phyloP scores from a whole-genome alignment of 1,139 yeast genomes.

The Candida gigantensis region DNA sequence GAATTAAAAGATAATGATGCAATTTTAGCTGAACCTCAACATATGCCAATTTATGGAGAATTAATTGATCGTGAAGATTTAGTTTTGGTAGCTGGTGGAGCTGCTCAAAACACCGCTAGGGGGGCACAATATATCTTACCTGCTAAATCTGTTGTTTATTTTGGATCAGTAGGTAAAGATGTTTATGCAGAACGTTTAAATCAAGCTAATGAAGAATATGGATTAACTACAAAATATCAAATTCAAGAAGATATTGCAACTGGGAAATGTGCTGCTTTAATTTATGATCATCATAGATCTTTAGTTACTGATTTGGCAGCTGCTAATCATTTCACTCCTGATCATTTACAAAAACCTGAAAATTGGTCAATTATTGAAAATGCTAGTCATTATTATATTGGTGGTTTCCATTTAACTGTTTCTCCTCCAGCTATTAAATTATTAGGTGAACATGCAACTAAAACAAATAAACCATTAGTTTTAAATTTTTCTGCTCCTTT shows the following conservation, averaged over 20 bases:
- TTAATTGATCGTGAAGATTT: constrained; percentile 62
- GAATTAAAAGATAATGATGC: constrained; percentile 91
- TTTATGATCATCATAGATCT: constrained; percentile 86
- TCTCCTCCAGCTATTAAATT: constrained; percentile 91
- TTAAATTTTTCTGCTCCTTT: constrained; percentile 96
- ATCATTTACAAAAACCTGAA: constrained; percentile 84
- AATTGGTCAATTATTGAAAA: constrained; percentile 86
- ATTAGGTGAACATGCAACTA: constrained; percentile 90
- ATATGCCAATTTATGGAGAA: constrained; percentile 83
- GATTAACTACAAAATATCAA: constrained; percentile 84
- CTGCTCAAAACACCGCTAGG: constrained; percentile 98
- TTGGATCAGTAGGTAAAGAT: constrained; percentile 96
- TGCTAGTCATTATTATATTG: constrained; percentile 85
- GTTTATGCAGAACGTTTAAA: constrained; percentile 77
- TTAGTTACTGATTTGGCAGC: constrained; percentile 96
- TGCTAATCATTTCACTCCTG: constrained; percentile 93
- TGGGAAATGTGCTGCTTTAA: constrained; percentile 97
- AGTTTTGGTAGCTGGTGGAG: constrained; percentile 93
- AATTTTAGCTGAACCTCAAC: constrained; percentile 85
- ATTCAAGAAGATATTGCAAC: constrained; percentile 76
- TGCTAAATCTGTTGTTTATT: constrained; percentile 78
- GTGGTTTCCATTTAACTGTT: constrained; percentile 98
- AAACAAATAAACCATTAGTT: constrained; percentile 75
- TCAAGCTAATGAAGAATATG: constrained; percentile 84
- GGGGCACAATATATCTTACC: constrained; percentile 96